A percentile compares a stretch with the other conserved stretches of the same genome.
phyloP scores from a whole-genome alignment of 495 filamentous ascomycete species.

The Oleoguttula mirabilis region DNA sequence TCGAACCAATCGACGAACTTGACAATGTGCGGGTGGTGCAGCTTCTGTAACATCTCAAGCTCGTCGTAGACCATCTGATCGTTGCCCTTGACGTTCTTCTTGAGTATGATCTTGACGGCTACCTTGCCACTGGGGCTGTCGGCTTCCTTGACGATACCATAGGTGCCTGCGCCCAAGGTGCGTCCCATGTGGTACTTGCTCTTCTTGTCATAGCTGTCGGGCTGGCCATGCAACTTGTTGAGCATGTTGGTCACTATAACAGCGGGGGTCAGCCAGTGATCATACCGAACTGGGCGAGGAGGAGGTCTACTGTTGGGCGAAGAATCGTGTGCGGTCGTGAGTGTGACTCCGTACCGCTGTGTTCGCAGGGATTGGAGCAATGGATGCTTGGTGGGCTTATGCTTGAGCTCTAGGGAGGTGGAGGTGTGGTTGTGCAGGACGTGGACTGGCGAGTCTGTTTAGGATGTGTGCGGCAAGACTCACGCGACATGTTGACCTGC shows the following conservation, averaged over 20 bases:
- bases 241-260: slow-evolving; percentile 54
- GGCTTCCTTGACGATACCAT: slow-evolving; percentile 95
- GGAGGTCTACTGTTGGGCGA: too few species aligned
- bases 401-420: too few species aligned
- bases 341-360: too few species aligned
- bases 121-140: slow-evolving; percentile 74
- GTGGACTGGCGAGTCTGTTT: too few species aligned
- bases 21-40: slow-evolving; percentile 94
- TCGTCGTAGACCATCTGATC: slow-evolving; percentile 99
- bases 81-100: slow-evolving; percentile 97
- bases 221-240: slow-evolving; percentile 95
- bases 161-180: slow-evolving; percentile 92
- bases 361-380: too few species aligned
- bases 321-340: too few species aligned
- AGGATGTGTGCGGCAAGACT: too few species aligned
- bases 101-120: slow-evolving; percentile 97
- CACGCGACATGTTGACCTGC: slow-evolving; percentile 7
- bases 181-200: slow-evolving; percentile 80
- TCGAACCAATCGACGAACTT: slow-evolving; percentile 99
- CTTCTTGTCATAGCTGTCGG: slow-evolving; percentile 98
- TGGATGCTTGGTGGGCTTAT: not conserved
- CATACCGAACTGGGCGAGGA: slow-evolving; percentile 1
- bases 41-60: slow-evolving; percentile 74
- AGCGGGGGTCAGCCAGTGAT: not conserved
- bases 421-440: too few species aligned